Percentiles rank a stretch among this genome's conserved stretches.
phyloP scores from a whole-genome alignment of 352 stramenopile species.

The Peronospora belbahrii region DNA sequence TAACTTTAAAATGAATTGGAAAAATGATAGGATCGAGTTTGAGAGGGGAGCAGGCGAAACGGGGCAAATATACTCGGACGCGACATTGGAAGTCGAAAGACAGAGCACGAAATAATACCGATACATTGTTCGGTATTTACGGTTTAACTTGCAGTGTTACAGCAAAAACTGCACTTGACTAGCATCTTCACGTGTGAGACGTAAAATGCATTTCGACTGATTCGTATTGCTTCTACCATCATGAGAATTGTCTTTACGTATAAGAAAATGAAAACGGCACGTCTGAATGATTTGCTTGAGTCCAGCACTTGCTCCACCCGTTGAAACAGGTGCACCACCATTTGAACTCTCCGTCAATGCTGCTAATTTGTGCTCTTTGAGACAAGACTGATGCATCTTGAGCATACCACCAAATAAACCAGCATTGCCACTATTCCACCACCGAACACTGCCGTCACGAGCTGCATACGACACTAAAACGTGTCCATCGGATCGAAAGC shows the following conservation, averaged over 20 bases:
- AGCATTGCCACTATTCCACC: constrained; percentile 79
- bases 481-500: constrained; percentile 64
- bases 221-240: constrained; percentile 6
- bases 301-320: constrained; percentile 48
- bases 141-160: constrained; percentile 11
- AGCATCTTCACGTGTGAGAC: constrained; percentile 67
- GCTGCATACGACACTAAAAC: constrained; percentile 80
- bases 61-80: no score
- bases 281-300: constrained; percentile 81
- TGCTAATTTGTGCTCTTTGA: constrained; percentile 75
- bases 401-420: constrained; percentile 78
- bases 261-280: constrained; percentile 74
- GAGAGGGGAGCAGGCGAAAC: no score
- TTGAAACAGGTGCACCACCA: constrained; percentile 36
- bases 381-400: constrained; percentile 83
- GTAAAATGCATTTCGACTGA: constrained; percentile 48
- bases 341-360: constrained; percentile 34
- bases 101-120: no score
- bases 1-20: neutral
- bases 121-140: no score
- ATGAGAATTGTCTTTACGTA: constrained; percentile 39
- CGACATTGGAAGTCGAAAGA: no score
- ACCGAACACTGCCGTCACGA: constrained; percentile 67
- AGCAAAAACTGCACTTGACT: constrained; percentile 79
- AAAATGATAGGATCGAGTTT: constrained; percentile 1